Evolutionary conservation across 495 filamentous ascomycete species (phyloP).

Genomic region (Penicillium roqueforti): DNA sequence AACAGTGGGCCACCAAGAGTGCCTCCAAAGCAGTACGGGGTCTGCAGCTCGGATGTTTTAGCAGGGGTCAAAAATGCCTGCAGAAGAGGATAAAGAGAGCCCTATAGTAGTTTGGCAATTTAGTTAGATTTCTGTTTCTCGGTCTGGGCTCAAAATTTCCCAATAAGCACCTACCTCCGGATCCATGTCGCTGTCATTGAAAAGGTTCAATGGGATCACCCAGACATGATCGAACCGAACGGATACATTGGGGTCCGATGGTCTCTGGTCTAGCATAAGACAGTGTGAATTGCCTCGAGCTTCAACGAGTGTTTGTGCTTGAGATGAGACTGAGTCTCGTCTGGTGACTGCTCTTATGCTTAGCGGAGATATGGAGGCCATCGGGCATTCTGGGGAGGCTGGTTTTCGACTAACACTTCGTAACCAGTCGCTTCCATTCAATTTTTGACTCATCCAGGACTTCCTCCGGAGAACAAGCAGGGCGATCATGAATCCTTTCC

Average conservation of each 20-base stretch:
- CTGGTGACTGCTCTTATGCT: no score
- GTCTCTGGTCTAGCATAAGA: no score
- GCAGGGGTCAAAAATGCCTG: slow-evolving; percentile 37
- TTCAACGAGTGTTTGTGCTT: no score
- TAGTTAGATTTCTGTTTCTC: no score
- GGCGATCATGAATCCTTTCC: not conserved
- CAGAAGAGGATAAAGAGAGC: slow-evolving; percentile 54
- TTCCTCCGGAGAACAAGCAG: not conserved
- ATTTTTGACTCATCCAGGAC: not conserved
- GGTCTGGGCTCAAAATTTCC: no score
- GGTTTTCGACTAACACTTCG: no score
- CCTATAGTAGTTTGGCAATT: not conserved
- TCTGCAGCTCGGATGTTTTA: slow-evolving; percentile 16
- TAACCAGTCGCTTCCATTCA: slow-evolving; percentile 1
- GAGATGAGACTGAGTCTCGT: no score
- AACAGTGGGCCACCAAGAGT: slow-evolving; percentile 14
- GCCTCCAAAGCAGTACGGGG: slow-evolving; percentile 15
- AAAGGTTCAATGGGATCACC: not conserved
- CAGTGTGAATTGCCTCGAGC: no score
- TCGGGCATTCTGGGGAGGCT: no score
- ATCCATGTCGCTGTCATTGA: slow-evolving; percentile 22
- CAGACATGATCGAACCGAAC: slow-evolving; percentile 1
- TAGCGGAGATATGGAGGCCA: no score
- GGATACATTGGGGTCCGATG: not conserved
- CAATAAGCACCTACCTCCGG: slow-evolving; percentile 6